Base-by-base conservation (phyloP, 177 flowering plant species). In the Vitis hybrid region DNA sequence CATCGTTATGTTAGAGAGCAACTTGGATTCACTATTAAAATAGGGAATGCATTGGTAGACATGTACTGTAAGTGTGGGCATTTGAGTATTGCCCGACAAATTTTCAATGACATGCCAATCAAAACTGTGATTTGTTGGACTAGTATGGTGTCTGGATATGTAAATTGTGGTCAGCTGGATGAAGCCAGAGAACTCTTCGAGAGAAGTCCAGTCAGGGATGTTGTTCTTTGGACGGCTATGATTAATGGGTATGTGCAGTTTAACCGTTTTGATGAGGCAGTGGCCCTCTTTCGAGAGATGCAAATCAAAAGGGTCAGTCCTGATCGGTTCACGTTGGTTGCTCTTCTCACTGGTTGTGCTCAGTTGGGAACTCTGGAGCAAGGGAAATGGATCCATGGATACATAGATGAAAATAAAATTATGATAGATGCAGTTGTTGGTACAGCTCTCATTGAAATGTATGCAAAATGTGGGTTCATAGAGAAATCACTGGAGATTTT, bases 151-250 rank as follows among this genome's bases (percentile, higher is more conserved):
- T 79, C 88, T 8, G 98, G 91, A 2, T 88, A 90, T 80, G 83
- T 79, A 24, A 88, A 81, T 51, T 71, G 65, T 65, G 97, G 97
- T 53, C 53, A 76, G 65, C 61, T 93, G 62, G 85, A 88, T 67
- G 85, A 86, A 60, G 98, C 97, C 20, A 83, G 89, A 71, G 72
- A 80, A 24, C 68, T 93, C 51, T 93, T 93, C 82, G 92, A 90
- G 17, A 78, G 80, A 70, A 83, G 86, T 75, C 90, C 91, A 10
- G 77, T 57, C 11, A 84, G 69, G 68, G 97, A 91, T 84, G 76
- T 84, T 60, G 77, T 93, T 78, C 83, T 90, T 17, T 93, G 98
- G 98, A 93, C 97, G 10, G 85, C 97, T 73, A 87, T 93, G 94
- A 85, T 91, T 62, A 88, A 88, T 76, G 97, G 93, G 69, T 91